Evolutionary conservation across 176 grass and related monocot genomes (phyloP).

Genomic region (Elaeis guineensis): DNA sequence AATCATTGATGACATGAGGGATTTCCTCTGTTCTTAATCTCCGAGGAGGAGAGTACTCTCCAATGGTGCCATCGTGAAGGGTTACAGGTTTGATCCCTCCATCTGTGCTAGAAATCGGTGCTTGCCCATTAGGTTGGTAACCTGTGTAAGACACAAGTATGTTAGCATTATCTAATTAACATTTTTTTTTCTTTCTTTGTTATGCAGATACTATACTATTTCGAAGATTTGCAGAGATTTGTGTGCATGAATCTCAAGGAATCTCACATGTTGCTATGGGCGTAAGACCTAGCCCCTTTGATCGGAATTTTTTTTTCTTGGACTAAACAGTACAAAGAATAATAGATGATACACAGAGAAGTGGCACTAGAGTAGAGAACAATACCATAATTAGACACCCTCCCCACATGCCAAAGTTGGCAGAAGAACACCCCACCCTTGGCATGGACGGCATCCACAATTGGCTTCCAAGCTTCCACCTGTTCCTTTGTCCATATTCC

Average conservation of each 20-base stretch:
- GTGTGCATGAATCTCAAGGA: too few species aligned
- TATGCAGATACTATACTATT: too few species aligned
- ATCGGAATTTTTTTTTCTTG: too few species aligned
- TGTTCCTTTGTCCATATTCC: conserved; percentile 65
- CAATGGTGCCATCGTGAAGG: conserved; percentile 4
- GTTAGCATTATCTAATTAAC: too few species aligned
- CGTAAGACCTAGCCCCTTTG: too few species aligned
- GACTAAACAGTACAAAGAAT: too few species aligned
- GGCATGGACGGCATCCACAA: conserved; percentile 47
- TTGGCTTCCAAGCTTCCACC: conserved; percentile 57
- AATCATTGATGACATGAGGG: conserved; percentile 34
- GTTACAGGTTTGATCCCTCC: conserved; percentile 17
- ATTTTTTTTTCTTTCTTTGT: background rate
- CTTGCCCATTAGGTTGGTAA: conserved; percentile 29
- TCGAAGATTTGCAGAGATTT: too few species aligned
- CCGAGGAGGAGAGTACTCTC: conserved; percentile 29
- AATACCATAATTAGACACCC: conserved; percentile 45
- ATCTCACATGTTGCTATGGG: too few species aligned
- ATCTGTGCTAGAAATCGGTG: conserved; percentile 44
- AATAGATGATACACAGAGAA: too few species aligned
- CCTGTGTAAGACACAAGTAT: conserved; percentile 7
- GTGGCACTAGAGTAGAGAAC: background rate
- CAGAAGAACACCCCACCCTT: conserved; percentile 66
- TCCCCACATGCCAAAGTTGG: conserved; percentile 68
- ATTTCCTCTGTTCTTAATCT: conserved; percentile 44